Conservation (phyloP, 2,329 filamentous ascomycete species). For the Penicillium sp. region DNA sequence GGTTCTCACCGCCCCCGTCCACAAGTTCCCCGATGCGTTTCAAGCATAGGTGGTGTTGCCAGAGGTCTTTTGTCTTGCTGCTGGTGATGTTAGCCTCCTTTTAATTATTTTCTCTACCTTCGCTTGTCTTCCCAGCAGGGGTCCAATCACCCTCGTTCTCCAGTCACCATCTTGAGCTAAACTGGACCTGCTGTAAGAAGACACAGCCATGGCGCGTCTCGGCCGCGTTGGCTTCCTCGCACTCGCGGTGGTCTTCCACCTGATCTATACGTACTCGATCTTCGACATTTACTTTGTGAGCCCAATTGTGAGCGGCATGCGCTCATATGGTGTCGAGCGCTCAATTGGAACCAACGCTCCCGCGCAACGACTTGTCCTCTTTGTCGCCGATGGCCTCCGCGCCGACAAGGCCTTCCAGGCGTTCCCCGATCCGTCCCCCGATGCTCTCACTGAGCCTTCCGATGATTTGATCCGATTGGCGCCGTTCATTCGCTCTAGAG, state of each 20-base stretch:
- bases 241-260: conserved; percentile 87
- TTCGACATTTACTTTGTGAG: conserved; percentile 99
- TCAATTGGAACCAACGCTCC: conserved; percentile 66
- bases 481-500: conserved; percentile 85
- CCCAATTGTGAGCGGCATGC: conserved; percentile 95
- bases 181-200: conserved; percentile 13
- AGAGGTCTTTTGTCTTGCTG: conserved; percentile 2
- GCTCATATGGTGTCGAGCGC: conserved; percentile 71
- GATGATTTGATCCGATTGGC: conserved; percentile 73
- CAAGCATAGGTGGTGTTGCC: conserved; percentile 15
- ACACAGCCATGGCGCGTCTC: conserved; percentile 54
- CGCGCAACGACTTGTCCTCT: conserved; percentile 86
- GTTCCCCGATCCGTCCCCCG: conserved; percentile 80
- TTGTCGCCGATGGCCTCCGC: conserved; percentile 95
- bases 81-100: conserved; percentile 22
- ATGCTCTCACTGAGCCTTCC: conserved; percentile 35
- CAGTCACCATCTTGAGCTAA: not conserved
- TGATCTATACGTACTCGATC: conserved; percentile 92
- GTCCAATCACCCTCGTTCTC: conserved; percentile 30
- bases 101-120: conserved; percentile 17
- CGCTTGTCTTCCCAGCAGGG: conserved; percentile 20
- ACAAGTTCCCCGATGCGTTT: conserved; percentile 26
- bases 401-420: conserved; percentile 97
- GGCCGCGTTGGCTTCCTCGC: conserved; percentile 81
- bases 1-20: conserved; percentile 30